Evolutionary conservation across 192 early-diverging fungal species (phyloP), one percentile per base, ranked within the genome.

Genomic region (Podochytrium sp.): DNA sequence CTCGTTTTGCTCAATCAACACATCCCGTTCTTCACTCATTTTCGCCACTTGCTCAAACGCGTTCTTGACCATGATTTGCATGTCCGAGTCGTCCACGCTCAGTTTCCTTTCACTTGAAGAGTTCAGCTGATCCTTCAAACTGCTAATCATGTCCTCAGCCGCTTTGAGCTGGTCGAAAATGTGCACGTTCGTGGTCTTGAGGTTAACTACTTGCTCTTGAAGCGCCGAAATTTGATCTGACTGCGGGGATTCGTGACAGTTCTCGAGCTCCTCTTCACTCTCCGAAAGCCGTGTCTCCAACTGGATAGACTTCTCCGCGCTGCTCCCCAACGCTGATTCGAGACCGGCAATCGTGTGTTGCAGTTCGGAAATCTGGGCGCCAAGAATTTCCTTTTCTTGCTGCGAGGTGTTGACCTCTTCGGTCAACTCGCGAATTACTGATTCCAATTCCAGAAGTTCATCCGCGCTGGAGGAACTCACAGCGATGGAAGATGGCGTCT

Each of bases 1-100:
- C 30, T 71, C 69, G 56, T 71, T 71, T 71, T 57, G 34, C 30
- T 71, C 69, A 38, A 34, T 12, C 52, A 71, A 59, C 6, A 38
- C 14, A 47, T 71, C 69, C 42, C 38, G 37, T 51, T 71, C 56
- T 18, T 59, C 69, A 38, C 56, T 71, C 38, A 71, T 38, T 60
- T 71, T 55, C 2, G 69, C 69, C n/a, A 71, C 57, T 47, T 71
- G 34, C 20, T 71, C 30, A 32, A 51, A 60, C 18, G 52, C 34
- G 5, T 53, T 55, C 37, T 69, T 4, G n/a, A 69, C 12, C 47
- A 69, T 69, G 4, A 20, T 39, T 47, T 65, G 63, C 63, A 38
- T 43, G n/a, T 65, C 63, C 5, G 37, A 23, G 7, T 65, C 59
- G 38, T 39, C n/a, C 23, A 32, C 60, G 10, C 47, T 65, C 37